Evolutionary conservation across 768 basidiomycete genomes (phyloP), one percentile per base, ranked within the genome.

Genomic region (Collybia sordida): DNA sequence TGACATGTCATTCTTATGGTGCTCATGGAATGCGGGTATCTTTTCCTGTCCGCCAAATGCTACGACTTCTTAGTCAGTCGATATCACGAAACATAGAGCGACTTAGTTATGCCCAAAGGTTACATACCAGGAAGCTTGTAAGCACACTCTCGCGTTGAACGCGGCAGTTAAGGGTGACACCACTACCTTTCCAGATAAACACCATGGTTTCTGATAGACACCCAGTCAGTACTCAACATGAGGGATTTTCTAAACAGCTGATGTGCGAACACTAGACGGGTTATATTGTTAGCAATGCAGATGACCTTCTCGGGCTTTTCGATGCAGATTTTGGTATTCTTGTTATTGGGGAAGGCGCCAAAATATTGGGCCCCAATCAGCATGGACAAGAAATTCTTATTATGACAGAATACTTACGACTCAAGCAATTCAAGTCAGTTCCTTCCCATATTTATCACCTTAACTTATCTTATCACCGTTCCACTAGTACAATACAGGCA

Each of bases 1-100:
- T 90, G 43, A 77, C 85, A 4, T 89, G 87, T 58, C 89, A 90
- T 61, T 82, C 84, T 0, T 93, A 91, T 56, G 90, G 90, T 1
- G 53, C 72, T 9, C 74, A 79, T 53, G 89, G 90, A n/a, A 89
- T 90, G 82, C 80, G 91, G 8, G 88, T 92, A 5, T 89, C 90
- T 1, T 91, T 92, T 68, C 87, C 88, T 3, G 84, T 91, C 5
- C 79, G 90, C 19, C 89, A 91, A 63, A 89, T 92, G 78, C 77
- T 92, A 42, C 79, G 87, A 17, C 78, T 92, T 7, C 71, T 92
- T 41, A 86, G 85, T 57, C 88, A 91, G 62, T 82, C 87, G 2
- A 86, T 92, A 52, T 88, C 86, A 25, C 76, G 84, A 43, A 90
- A 90, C 59, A 81, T 92, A 44, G 90, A 92, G 62, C 74, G 90